Conservation (phyloP, 768 basidiomycete species). For the Psilocybe sp. region DNA sequence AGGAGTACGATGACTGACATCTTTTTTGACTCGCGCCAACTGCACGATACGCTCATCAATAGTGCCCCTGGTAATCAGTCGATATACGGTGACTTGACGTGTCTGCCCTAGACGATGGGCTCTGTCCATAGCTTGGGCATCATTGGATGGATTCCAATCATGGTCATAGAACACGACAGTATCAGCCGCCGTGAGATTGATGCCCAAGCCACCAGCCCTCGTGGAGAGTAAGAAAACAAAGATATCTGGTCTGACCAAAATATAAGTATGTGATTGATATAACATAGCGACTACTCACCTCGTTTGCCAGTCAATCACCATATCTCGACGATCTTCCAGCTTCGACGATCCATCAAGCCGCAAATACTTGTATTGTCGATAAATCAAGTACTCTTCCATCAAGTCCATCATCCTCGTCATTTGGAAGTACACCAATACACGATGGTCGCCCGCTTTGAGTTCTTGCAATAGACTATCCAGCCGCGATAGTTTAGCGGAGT, state of each 20-base stretch:
- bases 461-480: slow-evolving; percentile 88
- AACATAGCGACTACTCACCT: slow-evolving; percentile 47
- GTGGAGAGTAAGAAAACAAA: slow-evolving; percentile 91
- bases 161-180: slow-evolving; percentile 95
- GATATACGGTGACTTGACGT: slow-evolving; percentile 95
- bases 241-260: slow-evolving; percentile 65
- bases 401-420: slow-evolving; percentile 99
- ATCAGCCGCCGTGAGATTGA: slow-evolving; percentile 94
- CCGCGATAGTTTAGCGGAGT: slow-evolving; percentile 93
- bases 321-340: slow-evolving; percentile 93
- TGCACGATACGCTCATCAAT: slow-evolving; percentile 98
- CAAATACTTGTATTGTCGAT: slow-evolving; percentile 93
- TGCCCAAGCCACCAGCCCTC: slow-evolving; percentile 92
- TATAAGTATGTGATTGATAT: slow-evolving; percentile 1
- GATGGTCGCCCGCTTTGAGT: slow-evolving; percentile 89
- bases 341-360: slow-evolving; percentile 92
- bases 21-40: slow-evolving; percentile 95
- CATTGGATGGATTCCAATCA: slow-evolving; percentile 97
- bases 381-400: slow-evolving; percentile 98
- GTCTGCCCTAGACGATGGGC: slow-evolving; percentile 97
- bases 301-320: slow-evolving; percentile 99
- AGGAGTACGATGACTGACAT: slow-evolving; percentile 47
- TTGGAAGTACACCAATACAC: slow-evolving; percentile 96
- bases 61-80: slow-evolving; percentile 89
- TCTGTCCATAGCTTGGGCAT: slow-evolving; percentile 98